Conservation (phyloP, 2,329 filamentous ascomycete genomes). For the Diaporthe vexans region DNA sequence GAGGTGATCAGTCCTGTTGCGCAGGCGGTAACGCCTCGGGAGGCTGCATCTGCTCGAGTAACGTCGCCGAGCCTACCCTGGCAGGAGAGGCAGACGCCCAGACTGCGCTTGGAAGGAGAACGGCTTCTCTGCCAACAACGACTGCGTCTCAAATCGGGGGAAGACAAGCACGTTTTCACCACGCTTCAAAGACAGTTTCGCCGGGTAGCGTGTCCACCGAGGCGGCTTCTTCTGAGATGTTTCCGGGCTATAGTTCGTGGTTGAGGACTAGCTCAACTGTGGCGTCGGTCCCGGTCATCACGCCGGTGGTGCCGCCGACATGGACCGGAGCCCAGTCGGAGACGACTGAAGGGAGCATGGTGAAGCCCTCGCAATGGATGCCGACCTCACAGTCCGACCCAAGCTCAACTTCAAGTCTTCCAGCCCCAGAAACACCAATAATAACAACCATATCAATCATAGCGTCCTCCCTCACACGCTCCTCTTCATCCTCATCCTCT, state of each 20-base stretch:
- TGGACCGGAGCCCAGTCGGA: not conserved
- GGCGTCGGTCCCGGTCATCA: not conserved
- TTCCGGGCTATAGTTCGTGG: not conserved
- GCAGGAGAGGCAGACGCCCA: constrained; percentile 39
- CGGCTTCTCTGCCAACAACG: constrained; percentile 39
- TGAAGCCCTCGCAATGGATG: not conserved
- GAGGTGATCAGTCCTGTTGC: constrained; percentile 45
- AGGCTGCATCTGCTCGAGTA: constrained; percentile 44
- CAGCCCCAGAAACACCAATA: not conserved
- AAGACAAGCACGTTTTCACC: not conserved
- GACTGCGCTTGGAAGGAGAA: constrained; percentile 43
- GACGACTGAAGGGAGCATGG: not conserved
- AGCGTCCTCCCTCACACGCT: not conserved
- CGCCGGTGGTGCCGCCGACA: not conserved
- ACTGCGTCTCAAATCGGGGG: constrained; percentile 7
- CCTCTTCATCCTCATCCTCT: not conserved
- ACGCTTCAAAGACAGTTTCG: not conserved
- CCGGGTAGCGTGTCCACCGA: not conserved
- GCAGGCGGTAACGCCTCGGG: constrained; percentile 43
- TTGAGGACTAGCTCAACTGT: not conserved
- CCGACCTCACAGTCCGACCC: not conserved
- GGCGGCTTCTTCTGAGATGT: not conserved
- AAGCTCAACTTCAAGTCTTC: not conserved
- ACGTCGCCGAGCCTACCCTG: constrained; percentile 39
- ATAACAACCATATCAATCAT: constrained; percentile 25